Base-by-base conservation (phyloP, 2,329 filamentous ascomycete species). In the Acephala macrosclerotiorum region DNA sequence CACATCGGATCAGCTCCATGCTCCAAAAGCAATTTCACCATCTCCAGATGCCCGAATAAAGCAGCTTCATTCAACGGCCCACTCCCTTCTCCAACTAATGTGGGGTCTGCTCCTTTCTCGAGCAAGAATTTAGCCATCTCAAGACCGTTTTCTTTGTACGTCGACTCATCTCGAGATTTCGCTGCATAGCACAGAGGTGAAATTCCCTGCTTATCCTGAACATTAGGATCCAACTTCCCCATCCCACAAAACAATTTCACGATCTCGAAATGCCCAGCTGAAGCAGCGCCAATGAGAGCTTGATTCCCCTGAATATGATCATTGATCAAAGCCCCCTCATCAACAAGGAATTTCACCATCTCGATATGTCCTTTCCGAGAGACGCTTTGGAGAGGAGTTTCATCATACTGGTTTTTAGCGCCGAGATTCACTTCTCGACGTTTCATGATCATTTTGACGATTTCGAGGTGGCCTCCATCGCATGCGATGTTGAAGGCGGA, bases 261-360 rank as follows among this genome's bases (percentile, higher is more conserved):
- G n/a, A 68, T 35, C 5, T 63, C 60, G 5, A 70, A 59, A 56
- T 70, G 53, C 3, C 68, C 65, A 7, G 45, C 36, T 6, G 64
- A 67, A 2, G 68, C 60, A 36, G 68, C 64, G 2, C 40, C 12
- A 14, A 63, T 25, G 3, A 70, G 62, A 14, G 68, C 66, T 14
- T 47, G 18, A 7, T 61, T 38, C 14, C 58, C 66, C 22, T 69
- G 64, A 8, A n/a, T 22, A n/a, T 61, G 58, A 45, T 66, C 25
- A 18, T 68, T 58, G 4, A 58, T 29, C 12, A 70, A 53, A 25
- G 65, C 69, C 0, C 69, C 70, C 9, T 66, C 60, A 9, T 68
- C 64, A 0, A 72, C 56, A 2, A 74, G 53, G 45, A 71, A 70
- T 14, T 67, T 65, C 8, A 74, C 62, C 7, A 71, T 59, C 6